Percentiles rank a stretch among this genome's conserved stretches.
Evolutionary conservation across 345 rosid genomes (phyloP).

Genomic region (Gossypium anomalum): DNA sequence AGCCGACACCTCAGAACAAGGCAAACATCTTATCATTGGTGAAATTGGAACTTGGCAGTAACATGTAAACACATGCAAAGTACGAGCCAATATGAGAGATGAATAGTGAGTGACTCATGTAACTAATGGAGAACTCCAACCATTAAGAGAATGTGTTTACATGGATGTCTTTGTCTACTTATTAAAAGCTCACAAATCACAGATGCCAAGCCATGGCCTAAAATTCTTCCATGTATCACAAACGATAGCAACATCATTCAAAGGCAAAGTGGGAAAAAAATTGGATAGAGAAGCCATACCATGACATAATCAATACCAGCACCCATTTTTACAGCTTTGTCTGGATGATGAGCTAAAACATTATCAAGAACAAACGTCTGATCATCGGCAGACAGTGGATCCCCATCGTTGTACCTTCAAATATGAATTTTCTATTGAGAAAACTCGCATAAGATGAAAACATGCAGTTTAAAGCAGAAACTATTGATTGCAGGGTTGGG

Average conservation of each 20-base stretch:
- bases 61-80: background rate
- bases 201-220: background rate
- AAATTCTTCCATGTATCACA: background rate
- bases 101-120: background rate
- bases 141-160: background rate
- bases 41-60: background rate
- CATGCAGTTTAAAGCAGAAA: constrained; percentile 7
- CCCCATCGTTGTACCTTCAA: constrained; percentile 77
- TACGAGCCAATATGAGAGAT: too few relatives aligned
- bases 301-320: constrained; percentile 68
- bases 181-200: background rate
- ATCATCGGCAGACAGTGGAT: constrained; percentile 63
- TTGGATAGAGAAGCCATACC: constrained; percentile 36
- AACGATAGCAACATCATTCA: background rate
- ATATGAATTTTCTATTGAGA: constrained; percentile 20
- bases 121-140: constrained; percentile 1
- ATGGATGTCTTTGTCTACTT: background rate
- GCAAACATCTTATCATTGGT: background rate
- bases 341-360: constrained; percentile 73
- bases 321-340: constrained; percentile 64
- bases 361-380: constrained; percentile 55
- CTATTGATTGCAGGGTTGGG: background rate
- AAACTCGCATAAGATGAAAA: background rate
- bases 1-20: background rate
- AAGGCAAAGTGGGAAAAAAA: background rate